phyloP scores from a whole-genome alignment of 768 basidiomycete genomes.

The Stropharia rugosoannulata region DNA sequence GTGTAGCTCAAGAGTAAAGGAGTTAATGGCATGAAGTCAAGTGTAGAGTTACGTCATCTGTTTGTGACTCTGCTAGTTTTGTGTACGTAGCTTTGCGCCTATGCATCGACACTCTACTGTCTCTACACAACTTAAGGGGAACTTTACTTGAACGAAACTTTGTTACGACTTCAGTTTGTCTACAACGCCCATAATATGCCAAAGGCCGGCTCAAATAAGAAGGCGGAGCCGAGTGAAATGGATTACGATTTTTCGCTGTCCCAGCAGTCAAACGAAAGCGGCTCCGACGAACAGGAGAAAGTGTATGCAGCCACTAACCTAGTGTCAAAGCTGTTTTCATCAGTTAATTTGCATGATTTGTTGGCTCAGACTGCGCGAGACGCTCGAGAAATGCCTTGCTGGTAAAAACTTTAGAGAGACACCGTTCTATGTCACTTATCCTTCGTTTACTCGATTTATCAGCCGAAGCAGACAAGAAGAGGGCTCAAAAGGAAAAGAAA shows the following conservation, averaged over 20 bases:
- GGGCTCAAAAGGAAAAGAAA: constrained; percentile 18
- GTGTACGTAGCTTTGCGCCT: no score
- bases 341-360: not conserved
- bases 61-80: no score
- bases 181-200: no score
- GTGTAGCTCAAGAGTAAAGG: no score
- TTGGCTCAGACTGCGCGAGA: not conserved
- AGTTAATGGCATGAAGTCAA: no score
- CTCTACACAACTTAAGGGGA: no score
- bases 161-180: no score
- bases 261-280: constrained; percentile 11
- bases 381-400: constrained; percentile 3
- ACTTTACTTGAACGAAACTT: no score
- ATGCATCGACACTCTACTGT: no score
- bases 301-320: not conserved
- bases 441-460: not conserved
- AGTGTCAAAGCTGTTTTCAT: no score
- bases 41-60: no score
- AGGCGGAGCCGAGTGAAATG: not conserved
- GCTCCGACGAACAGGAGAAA: constrained; percentile 5
- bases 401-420: not conserved
- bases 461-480: constrained; percentile 17
- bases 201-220: no score
- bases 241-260: constrained; percentile 13
- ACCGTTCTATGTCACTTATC: not conserved